phyloP scores from a whole-genome alignment of 257 asterid genomes.

The Lantana camara region DNA sequence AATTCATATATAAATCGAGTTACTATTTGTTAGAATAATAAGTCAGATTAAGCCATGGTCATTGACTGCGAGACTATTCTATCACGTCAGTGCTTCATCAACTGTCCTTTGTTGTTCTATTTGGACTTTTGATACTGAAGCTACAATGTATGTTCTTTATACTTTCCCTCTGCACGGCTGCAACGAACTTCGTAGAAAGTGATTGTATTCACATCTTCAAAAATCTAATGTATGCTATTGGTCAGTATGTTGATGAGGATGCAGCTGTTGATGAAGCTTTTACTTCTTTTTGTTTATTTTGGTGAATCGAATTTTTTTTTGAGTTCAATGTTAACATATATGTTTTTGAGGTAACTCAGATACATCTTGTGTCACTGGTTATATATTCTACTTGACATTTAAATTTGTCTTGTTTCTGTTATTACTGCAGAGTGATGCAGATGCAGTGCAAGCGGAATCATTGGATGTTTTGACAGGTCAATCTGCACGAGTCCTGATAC shows the following conservation, averaged over 20 bases:
- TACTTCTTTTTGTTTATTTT: not conserved
- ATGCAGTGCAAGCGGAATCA: slow-evolving; percentile 29
- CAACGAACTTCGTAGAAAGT: not conserved
- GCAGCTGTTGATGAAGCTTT: slow-evolving; percentile 3
- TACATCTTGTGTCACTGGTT: slow-evolving; percentile 9
- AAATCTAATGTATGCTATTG: not conserved
- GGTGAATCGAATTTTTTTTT: not conserved
- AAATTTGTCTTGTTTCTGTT: slow-evolving; percentile 16
- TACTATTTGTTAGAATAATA: slow-evolving; percentile 3
- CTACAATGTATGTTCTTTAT: slow-evolving; percentile 11
- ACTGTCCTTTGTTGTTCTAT: slow-evolving; percentile 4
- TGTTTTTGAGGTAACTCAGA: slow-evolving; percentile 1
- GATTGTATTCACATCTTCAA: not conserved
- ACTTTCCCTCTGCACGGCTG: slow-evolving; percentile 15
- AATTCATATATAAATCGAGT: slow-evolving; percentile 8
- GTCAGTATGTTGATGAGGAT: slow-evolving; percentile 18
- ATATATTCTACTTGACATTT: slow-evolving; percentile 4
- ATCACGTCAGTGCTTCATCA: not conserved
- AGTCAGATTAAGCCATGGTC: not conserved
- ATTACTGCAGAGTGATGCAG: slow-evolving; percentile 50
- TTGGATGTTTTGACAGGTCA: slow-evolving; percentile 28
- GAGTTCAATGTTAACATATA: not conserved
- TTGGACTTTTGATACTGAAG: not conserved
- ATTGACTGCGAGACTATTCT: slow-evolving; percentile 8
- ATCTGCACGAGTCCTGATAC: slow-evolving; percentile 32